Conservation (phyloP, 768 basidiomycete genomes). For the Albatrellus ellisii region DNA sequence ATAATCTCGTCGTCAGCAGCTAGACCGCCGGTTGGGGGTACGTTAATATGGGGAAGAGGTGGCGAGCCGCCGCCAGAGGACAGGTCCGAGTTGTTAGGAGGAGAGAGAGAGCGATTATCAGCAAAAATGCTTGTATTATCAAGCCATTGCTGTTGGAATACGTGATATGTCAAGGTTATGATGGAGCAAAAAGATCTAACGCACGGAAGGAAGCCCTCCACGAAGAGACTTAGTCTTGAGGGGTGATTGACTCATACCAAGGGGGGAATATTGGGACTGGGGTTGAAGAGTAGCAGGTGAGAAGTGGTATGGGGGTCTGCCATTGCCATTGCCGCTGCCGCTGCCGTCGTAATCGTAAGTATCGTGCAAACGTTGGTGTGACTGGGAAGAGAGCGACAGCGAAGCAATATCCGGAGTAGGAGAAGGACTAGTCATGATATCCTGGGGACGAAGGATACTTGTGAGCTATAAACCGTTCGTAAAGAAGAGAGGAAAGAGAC, state of each 20-base stretch:
- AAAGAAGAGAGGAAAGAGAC: constrained; percentile 1
- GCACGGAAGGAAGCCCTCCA: constrained; percentile 59
- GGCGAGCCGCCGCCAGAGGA: constrained; percentile 81
- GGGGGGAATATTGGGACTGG: constrained; percentile 32
- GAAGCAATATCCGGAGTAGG: constrained; percentile 62
- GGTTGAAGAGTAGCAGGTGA: constrained; percentile 48
- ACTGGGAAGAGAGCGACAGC: constrained; percentile 53
- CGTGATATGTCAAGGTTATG: constrained; percentile 9
- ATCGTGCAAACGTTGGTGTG: constrained; percentile 76
- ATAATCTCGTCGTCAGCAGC: constrained; percentile 82
- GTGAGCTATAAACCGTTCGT: constrained; percentile 2
- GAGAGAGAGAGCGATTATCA: constrained; percentile 74
- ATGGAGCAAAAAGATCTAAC: constrained; percentile 16
- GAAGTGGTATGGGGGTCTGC: constrained; percentile 58
- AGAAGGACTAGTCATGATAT: constrained; percentile 65
- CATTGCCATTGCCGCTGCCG: constrained; percentile 29
- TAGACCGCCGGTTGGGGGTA: constrained; percentile 36
- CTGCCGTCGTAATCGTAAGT: constrained; percentile 72
- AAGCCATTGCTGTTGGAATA: constrained; percentile 63
- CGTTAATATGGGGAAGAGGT: constrained; percentile 31
- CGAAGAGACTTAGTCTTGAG: constrained; percentile 65
- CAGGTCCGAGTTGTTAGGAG: constrained; percentile 80
- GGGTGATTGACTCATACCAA: constrained; percentile 52
- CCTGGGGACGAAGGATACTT: background rate
- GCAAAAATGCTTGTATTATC: constrained; percentile 38